Conservation (phyloP, 306 rosid genomes). For the Benincasa hispida region DNA sequence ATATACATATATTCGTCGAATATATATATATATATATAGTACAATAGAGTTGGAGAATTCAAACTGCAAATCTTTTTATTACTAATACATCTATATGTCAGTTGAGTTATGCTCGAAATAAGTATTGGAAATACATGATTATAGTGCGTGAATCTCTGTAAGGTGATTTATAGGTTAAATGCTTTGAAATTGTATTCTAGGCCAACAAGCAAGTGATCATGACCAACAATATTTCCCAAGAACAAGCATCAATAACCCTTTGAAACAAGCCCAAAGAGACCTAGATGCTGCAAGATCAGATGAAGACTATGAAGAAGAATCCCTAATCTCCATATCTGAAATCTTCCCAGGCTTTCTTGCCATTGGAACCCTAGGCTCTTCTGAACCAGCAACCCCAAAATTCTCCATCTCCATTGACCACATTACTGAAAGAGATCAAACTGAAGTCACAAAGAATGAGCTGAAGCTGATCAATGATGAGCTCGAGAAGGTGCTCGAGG, state of each 20-base stretch:
- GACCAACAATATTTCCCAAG: constrained; percentile 55
- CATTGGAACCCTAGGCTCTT: constrained; percentile 75
- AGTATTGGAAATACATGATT: too few relatives aligned
- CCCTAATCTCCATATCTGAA: constrained; percentile 34
- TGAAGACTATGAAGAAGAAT: constrained; percentile 40
- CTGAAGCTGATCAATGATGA: constrained; percentile 76
- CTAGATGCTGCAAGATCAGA: constrained; percentile 28
- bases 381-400: constrained; percentile 62
- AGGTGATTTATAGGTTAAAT: not conserved
- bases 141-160: too few relatives aligned
- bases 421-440: constrained; percentile 59
- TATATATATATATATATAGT: too few relatives aligned
- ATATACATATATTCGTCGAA: too few relatives aligned
- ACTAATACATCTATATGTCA: too few relatives aligned
- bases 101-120: too few relatives aligned
- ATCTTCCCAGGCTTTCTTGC: constrained; percentile 87
- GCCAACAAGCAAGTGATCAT: constrained; percentile 53
- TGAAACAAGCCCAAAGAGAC: constrained; percentile 43
- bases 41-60: too few relatives aligned
- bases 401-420: constrained; percentile 61
- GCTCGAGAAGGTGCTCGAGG: constrained; percentile 67
- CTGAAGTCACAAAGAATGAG: constrained; percentile 74
- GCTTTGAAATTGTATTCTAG: constrained; percentile 24
- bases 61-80: too few relatives aligned
- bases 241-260: constrained; percentile 28